phyloP scores from a whole-genome alignment of 225 moss, liverwort and hornwort genomes.

The Ulota crispa region DNA sequence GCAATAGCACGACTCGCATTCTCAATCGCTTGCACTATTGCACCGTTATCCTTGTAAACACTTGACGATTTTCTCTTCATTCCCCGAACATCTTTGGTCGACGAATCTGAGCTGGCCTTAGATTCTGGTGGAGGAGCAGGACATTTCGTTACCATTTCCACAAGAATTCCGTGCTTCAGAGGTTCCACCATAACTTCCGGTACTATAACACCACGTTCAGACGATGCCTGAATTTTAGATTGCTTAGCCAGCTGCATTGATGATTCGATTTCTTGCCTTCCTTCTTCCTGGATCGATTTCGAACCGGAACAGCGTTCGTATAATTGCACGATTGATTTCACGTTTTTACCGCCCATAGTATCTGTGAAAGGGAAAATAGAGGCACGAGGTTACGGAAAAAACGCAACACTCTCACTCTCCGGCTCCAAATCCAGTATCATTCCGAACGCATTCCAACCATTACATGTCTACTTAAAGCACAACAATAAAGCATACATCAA shows the following conservation, averaged over 20 bases:
- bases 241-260: background rate
- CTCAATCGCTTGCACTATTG: conserved; percentile 5
- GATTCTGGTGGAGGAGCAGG: conserved; percentile 2
- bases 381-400: background rate
- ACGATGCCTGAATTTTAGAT: background rate
- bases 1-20: background rate
- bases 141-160: background rate
- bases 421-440: background rate
- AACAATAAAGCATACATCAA: too few species aligned
- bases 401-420: background rate
- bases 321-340: conserved; percentile 8
- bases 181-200: background rate
- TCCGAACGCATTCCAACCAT: background rate
- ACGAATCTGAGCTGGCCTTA: conserved; percentile 9
- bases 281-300: background rate
- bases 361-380: background rate
- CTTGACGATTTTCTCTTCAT: conserved; percentile 15
- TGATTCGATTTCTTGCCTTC: background rate
- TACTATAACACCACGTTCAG: background rate
- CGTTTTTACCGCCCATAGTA: background rate
- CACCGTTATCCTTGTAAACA: background rate
- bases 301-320: background rate
- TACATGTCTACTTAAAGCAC: too few species aligned
- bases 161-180: background rate
- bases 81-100: background rate